Evolutionary conservation across 2,329 filamentous ascomycete genomes (phyloP), one percentile per base, ranked within the genome.

Genomic region (Cladophialophora chaetospira): DNA sequence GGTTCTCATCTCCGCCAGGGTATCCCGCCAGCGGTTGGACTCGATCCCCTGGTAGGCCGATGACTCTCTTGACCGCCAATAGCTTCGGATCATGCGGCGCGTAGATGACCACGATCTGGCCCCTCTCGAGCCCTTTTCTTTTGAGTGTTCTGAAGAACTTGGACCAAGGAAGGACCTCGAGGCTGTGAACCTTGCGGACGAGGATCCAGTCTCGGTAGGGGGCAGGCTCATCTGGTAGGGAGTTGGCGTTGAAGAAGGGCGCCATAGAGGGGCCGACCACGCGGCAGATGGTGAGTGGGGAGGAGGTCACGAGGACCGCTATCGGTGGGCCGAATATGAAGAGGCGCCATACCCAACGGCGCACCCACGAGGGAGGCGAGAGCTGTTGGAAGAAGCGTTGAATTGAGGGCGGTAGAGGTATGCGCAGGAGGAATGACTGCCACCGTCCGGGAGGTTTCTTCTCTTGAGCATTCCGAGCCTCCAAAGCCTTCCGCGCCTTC

Each of bases 21-120:
- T 85, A 88, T 15, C 85, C 85, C 51, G 77, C 72, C 55, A 82
- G 79, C 36, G 88, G 88, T 53, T 77, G 79, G 26, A 97, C 84
- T 1, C 83, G 77, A 69, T 97, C 93, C 8, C 92, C 91, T 50
- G 88, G 86, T 3, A 97, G 68, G 0, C 83, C 94, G 23, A 97
- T 79, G 9, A 99, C 82, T 36, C 94, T 81, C 76, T 99, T 99
- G 29, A 97, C 83, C 0, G 84, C 84, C 38, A 86, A 77, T 19
- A 82, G 64, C 36, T 53, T 43, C 17, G 60, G 31, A 35, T 59
- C 48, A 28, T 52, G 54, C 2, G 59, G 53, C 21, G 57, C 66
- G 70, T 70, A 69, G 66, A 91, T 84, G 9, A 85, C 86, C 55
- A 93, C 85, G 42, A 93, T 75, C 84, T 91, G 90, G 54, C 89